These are phyloP conservation scores for Chaetomium cochliodes DNA, from an alignment of 495 filamentous ascomycete genomes.

Conservation along the genomic window DNA sequence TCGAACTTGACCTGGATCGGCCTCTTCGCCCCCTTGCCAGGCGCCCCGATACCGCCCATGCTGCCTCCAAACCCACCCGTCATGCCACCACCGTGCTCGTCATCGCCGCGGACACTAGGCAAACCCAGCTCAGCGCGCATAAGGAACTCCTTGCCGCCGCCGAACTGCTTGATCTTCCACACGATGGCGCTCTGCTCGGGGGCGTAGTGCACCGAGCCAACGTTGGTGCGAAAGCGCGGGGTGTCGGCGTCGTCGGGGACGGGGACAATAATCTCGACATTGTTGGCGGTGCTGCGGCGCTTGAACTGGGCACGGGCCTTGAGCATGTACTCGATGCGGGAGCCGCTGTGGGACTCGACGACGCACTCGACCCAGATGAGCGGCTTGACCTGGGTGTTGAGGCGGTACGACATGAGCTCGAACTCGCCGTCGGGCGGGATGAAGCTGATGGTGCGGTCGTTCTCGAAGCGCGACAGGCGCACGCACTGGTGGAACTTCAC, in stretches of 20 bases:
- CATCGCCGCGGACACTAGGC: slow-evolving; percentile 92
- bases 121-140: slow-evolving; percentile 98
- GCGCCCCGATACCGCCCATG: slow-evolving; percentile 72
- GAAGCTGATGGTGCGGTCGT: slow-evolving; percentile 98
- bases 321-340: slow-evolving; percentile 96
- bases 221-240: slow-evolving; percentile 95
- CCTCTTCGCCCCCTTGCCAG: slow-evolving; percentile 80
- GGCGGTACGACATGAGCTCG: slow-evolving; percentile 97
- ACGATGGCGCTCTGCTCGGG: slow-evolving; percentile 97
- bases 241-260: slow-evolving; percentile 97
- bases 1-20: slow-evolving; percentile 99
- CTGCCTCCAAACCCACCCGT: slow-evolving; percentile 95
- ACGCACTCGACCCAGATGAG: slow-evolving; percentile 99
- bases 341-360: slow-evolving; percentile 91
- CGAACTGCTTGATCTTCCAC: slow-evolving; percentile 99
- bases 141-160: slow-evolving; percentile 95
- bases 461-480: slow-evolving; percentile 91
- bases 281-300: slow-evolving; percentile 94
- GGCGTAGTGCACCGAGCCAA: slow-evolving; percentile 97
- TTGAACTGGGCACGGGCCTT: slow-evolving; percentile 99
- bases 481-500: slow-evolving; percentile 99
- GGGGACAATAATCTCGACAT: slow-evolving; percentile 95
- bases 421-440: slow-evolving; percentile 99
- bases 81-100: slow-evolving; percentile 94
- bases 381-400: slow-evolving; percentile 98